phyloP scores from a whole-genome alignment of 345 rosid species.

The Syzygium aromaticum region DNA sequence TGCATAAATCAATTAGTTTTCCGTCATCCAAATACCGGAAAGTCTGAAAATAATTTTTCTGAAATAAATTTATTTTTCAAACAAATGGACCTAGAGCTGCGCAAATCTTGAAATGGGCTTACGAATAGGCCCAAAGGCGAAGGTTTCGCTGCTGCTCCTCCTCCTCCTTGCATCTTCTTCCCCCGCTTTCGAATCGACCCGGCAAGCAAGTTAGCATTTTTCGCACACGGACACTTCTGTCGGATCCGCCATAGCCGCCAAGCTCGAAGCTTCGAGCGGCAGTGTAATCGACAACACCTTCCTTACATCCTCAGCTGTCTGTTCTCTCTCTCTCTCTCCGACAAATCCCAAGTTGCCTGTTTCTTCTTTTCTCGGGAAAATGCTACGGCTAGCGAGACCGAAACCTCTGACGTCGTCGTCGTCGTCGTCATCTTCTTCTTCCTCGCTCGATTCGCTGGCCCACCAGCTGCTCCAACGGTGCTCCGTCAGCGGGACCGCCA shows the following conservation, averaged over 20 bases:
- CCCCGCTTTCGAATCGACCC: background rate
- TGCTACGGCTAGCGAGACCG: slow-evolving; percentile 25
- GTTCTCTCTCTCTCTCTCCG: background rate
- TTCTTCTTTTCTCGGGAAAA: background rate
- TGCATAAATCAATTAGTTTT: too few species aligned
- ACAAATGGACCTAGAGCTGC: background rate
- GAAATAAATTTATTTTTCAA: too few species aligned
- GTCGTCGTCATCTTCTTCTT: background rate
- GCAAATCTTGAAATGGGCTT: background rate
- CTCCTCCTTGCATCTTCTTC: background rate
- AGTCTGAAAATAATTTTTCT: too few species aligned
- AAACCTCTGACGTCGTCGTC: slow-evolving; percentile 2
- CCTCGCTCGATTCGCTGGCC: slow-evolving; percentile 9
- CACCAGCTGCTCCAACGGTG: slow-evolving; percentile 36
- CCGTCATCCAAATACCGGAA: too few species aligned
- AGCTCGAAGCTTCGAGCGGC: background rate
- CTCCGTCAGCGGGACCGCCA: slow-evolving; percentile 54
- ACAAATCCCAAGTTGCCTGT: background rate
- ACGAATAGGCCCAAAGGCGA: background rate
- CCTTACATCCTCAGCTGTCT: background rate
- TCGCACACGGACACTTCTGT: background rate
- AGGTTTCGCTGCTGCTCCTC: background rate
- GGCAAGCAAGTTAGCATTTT: background rate
- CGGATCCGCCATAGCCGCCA: background rate
- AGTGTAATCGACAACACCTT: background rate